Conservation (phyloP, 768 basidiomycete genomes). For the Boletus subcaerulescens region DNA sequence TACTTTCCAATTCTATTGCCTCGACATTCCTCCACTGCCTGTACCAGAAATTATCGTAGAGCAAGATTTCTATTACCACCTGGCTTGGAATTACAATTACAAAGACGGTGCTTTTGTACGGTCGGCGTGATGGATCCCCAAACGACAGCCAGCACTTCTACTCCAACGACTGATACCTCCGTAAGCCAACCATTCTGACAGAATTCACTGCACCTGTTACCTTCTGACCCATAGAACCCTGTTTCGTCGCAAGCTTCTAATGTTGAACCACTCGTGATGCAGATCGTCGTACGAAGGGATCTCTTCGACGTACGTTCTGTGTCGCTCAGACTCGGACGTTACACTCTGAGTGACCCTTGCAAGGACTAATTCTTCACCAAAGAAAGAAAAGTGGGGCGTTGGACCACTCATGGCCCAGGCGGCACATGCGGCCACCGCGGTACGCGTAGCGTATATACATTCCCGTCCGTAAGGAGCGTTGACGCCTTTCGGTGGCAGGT, state of each 20-base stretch:
- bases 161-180: neutral
- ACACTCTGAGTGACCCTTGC: neutral
- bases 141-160: neutral
- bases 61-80: neutral
- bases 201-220: neutral
- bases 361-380: neutral
- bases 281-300: constrained; percentile 42
- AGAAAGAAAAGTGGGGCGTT: constrained; percentile 43
- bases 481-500: constrained; percentile 25
- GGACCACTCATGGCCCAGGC: constrained; percentile 46
- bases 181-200: neutral
- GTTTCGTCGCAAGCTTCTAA: neutral
- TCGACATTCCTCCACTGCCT: neutral
- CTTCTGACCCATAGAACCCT: neutral
- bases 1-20: constrained; percentile 14
- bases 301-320: constrained; percentile 36
- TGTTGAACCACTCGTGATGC: constrained; percentile 38
- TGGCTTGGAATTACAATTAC: neutral
- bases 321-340: neutral
- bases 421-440: constrained; percentile 43
- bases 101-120: neutral
- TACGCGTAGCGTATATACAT: constrained; percentile 3
- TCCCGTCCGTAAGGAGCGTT: neutral
- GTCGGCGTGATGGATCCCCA: constrained; percentile 3
- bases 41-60: neutral